Conservation (phyloP, 306 rosid genomes). For the Corylus avellana region DNA sequence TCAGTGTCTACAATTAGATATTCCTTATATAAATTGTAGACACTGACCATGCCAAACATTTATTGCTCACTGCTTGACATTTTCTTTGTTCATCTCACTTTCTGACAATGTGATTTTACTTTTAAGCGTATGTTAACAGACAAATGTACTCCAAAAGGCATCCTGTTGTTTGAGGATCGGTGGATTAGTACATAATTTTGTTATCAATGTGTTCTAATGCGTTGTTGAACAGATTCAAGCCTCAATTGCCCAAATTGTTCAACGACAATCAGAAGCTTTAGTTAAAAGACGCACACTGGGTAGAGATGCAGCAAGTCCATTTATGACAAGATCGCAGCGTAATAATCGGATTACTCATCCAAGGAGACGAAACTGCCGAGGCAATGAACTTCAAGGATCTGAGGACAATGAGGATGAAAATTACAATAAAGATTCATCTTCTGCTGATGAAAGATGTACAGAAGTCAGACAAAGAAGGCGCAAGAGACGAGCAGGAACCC, state of each 20-base stretch:
- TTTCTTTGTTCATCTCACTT: background rate
- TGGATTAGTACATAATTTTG: constrained; percentile 1
- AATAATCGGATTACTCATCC: constrained; percentile 53
- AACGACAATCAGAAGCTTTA: constrained; percentile 89
- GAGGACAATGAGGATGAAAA: constrained; percentile 81
- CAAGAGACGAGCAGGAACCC: constrained; percentile 61
- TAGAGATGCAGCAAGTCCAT: constrained; percentile 56
- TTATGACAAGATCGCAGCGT: constrained; percentile 64
- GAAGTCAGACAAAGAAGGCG: constrained; percentile 61
- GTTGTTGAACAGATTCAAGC: constrained; percentile 48
- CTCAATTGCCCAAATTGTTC: constrained; percentile 69
- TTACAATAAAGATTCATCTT: constrained; percentile 66
- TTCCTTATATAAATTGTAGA: too few relatives aligned
- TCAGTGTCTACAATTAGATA: too few relatives aligned
- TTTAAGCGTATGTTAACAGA: background rate
- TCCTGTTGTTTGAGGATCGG: background rate
- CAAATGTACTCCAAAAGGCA: background rate
- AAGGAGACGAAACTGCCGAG: constrained; percentile 61
- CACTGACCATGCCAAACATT: background rate
- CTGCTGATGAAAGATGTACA: constrained; percentile 62
- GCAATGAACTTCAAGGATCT: constrained; percentile 60
- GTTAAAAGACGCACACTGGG: constrained; percentile 61
- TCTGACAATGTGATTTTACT: background rate
- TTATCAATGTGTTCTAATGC: constrained; percentile 18
- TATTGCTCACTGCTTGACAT: background rate